Conservation (phyloP, 23 red algal species). For the Gracilaria gracilis region DNA sequence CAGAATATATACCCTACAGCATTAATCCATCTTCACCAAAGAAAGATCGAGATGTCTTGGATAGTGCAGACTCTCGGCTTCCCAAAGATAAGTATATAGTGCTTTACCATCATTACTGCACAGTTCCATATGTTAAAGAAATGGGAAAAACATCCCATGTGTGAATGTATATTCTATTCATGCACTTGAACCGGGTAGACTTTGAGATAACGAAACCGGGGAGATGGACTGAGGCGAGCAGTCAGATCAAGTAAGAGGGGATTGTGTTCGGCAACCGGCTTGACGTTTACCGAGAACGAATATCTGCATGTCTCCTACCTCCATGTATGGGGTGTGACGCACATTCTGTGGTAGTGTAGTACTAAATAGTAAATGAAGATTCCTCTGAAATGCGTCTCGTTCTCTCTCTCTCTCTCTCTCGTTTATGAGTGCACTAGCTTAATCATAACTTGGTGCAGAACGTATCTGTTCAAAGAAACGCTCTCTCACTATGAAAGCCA, state of each 20-base stretch:
- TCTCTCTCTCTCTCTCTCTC: too few relatives aligned
- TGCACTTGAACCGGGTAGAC: conserved; percentile 9
- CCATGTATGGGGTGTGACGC: background rate
- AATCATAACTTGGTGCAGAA: too few relatives aligned
- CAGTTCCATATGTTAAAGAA: conserved; percentile 57
- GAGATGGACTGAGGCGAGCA: conserved; percentile 11
- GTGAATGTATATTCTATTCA: conserved; percentile 56
- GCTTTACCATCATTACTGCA: conserved; percentile 43
- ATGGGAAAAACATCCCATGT: conserved; percentile 46
- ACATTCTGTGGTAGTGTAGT: background rate
- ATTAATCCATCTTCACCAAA: conserved; percentile 44
- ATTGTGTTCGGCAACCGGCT: background rate
- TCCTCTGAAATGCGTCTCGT: background rate
- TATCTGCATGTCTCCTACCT: background rate
- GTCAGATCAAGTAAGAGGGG: background rate
- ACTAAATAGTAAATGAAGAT: conserved; percentile 15
- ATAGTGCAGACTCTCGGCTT: conserved; percentile 52
- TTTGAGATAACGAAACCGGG: background rate
- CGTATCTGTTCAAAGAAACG: too few relatives aligned
- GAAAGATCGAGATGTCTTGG: conserved; percentile 40
- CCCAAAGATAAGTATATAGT: conserved; percentile 50
- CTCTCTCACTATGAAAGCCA: too few relatives aligned
- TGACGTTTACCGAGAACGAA: background rate
- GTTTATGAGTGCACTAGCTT: too few relatives aligned
- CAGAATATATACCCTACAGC: conserved; percentile 46